Percentiles rank a stretch among this genome's conserved stretches.
phyloP scores from a whole-genome alignment of 495 filamentous ascomycete species.

The Neurospora terricola region DNA sequence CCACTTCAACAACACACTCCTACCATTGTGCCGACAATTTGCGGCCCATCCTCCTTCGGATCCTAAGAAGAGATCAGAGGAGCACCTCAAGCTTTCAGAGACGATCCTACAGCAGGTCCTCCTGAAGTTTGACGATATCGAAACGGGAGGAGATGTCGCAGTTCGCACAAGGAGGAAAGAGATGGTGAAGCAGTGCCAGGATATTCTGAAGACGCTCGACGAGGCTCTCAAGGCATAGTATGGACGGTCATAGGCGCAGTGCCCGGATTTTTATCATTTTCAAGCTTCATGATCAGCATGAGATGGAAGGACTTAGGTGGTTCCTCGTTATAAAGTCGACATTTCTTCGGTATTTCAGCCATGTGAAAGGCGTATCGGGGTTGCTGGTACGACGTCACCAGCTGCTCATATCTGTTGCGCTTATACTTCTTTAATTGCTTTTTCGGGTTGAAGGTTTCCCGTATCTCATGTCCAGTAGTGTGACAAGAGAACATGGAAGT shows the following conservation, averaged over 20 bases:
- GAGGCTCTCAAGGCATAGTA: slow-evolving; percentile 12
- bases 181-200: slow-evolving; percentile 67
- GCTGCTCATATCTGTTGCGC: not conserved
- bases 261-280: not conserved
- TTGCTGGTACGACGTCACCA: not conserved
- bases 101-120: slow-evolving; percentile 74
- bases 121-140: slow-evolving; percentile 77
- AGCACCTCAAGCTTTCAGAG: slow-evolving; percentile 74
- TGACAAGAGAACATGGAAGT: not conserved
- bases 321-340: not conserved
- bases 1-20: slow-evolving; percentile 55
- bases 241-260: not conserved
- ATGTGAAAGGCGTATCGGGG: not conserved
- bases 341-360: not conserved
- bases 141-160: slow-evolving; percentile 56
- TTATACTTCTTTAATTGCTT: not conserved
- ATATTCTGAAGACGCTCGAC: slow-evolving; percentile 54
- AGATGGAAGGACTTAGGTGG: not conserved
- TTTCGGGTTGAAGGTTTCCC: not conserved
- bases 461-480: not conserved
- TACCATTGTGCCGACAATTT: slow-evolving; percentile 59
- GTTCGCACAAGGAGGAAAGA: slow-evolving; percentile 59
- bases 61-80: slow-evolving; percentile 57
- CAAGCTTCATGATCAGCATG: not conserved
- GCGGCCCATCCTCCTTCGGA: slow-evolving; percentile 57